Conservation (phyloP, 148 eudicot genomes). For the Suaeda aralocaspica region DNA sequence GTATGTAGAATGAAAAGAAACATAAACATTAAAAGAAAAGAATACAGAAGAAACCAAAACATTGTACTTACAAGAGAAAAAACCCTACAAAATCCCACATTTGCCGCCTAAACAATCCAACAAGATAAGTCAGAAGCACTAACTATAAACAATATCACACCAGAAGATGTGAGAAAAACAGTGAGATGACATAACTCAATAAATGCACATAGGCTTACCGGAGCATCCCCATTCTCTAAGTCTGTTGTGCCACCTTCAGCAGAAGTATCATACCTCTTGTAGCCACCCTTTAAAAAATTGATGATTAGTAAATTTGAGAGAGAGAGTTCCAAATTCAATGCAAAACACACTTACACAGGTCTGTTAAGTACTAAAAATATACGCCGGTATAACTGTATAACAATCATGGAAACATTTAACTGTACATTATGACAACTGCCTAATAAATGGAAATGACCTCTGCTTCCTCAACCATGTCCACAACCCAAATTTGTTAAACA, state of each 20-base stretch:
- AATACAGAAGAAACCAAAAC: not conserved
- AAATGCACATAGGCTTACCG: slow-evolving; percentile 36
- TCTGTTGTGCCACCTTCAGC: slow-evolving; percentile 45
- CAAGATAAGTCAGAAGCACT: slow-evolving; percentile 20
- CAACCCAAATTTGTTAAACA: too few relatives aligned
- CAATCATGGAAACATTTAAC: not conserved
- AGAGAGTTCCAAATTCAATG: not conserved
- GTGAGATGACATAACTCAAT: not conserved
- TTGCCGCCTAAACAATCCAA: slow-evolving; percentile 58
- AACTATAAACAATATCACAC: slow-evolving; percentile 4
- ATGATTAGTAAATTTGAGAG: not conserved
- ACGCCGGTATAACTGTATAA: too few relatives aligned
- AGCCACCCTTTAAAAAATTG: slow-evolving; percentile 26
- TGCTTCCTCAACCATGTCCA: too few relatives aligned
- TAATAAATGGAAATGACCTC: not conserved
- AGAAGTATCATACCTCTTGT: slow-evolving; percentile 36
- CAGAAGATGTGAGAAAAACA: not conserved
- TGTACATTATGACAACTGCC: not conserved
- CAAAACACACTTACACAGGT: slow-evolving; percentile 1
- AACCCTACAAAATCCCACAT: slow-evolving; percentile 72
- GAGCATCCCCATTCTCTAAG: slow-evolving; percentile 71
- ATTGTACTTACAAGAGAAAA: slow-evolving; percentile 62
- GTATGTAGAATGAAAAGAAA: not conserved
- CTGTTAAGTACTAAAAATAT: not conserved
- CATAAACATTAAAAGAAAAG: not conserved